Evolutionary conservation across 306 rosid species (phyloP), one percentile per base, ranked within the genome.

Genomic region (Dryas octopetala): DNA sequence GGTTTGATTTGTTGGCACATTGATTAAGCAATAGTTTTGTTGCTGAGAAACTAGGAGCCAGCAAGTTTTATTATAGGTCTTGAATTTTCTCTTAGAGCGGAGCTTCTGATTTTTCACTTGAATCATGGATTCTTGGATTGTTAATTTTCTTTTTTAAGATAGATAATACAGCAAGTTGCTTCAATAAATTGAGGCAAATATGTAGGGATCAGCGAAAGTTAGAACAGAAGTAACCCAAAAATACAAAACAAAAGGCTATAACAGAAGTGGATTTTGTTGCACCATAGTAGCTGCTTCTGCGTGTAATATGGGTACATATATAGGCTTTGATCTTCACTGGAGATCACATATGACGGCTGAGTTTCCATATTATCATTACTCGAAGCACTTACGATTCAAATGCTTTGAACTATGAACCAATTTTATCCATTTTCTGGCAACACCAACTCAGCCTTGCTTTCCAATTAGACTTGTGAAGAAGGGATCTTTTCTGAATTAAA

Each of bases 31-130:
- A 52, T 8, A 9, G 41, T 51, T 28, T 2, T 50, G n/a, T 58
- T 43, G 47, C 45, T 49, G 58, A n/a, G 59, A 49, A 47, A 50
- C 66, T 66, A 16, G 71, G 75, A 58, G 40, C 46, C 48, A 9
- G 10, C 51, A 72, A 55, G 68, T 43, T 17, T 61, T 44, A 4
- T 43, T 40, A 62, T 17, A 5, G 16, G 53, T 26, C 19, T 78
- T 66, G 17, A 63, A 16, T 64, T 44, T 6, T 64, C 50, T 64
- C 5, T 45, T 19, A 62, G 71, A 17, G 6, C 2, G 9, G 45
- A 15, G 61, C 7, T 51, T 69, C 28, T 5, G 55, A 53, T n/a
- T 70, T 41, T 70, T 38, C 62, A 17, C 9, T 70, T 38, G 74
- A 70, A 52, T 17, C 40, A 10, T 58, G 44, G 74, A 58, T 2